Evolutionary conservation across 148 eudicot species (phyloP).

Genomic region (Chenopodium formosanum): DNA sequence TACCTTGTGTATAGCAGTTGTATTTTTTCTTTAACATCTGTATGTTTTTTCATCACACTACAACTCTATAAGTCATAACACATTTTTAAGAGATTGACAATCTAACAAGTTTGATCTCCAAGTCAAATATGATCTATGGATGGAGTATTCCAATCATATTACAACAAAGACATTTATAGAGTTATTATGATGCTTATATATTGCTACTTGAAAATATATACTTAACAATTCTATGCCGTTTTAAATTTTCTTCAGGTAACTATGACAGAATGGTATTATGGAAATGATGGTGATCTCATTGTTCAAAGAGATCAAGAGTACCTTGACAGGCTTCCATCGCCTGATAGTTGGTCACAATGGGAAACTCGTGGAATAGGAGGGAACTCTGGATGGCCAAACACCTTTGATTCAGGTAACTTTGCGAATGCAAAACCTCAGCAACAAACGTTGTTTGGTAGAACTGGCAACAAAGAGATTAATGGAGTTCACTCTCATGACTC

Average conservation of each 20-base stretch:
- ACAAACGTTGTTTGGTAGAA: slow-evolving; percentile 29
- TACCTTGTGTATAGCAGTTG: not conserved
- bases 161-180: not conserved
- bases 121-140: not conserved
- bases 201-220: not conserved
- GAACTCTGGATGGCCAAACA: slow-evolving; percentile 36
- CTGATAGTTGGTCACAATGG: slow-evolving; percentile 60
- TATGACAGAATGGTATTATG: slow-evolving; percentile 68
- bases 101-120: not conserved
- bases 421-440: slow-evolving; percentile 27
- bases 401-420: slow-evolving; percentile 28
- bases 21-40: not conserved
- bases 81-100: not conserved
- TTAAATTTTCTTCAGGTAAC: slow-evolving; percentile 19
- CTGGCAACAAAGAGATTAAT: slow-evolving; percentile 27
- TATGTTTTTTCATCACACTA: not conserved
- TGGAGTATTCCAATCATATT: too few species aligned
- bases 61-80: not conserved
- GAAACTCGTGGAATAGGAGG: slow-evolving; percentile 39
- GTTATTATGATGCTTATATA: not conserved
- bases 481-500: slow-evolving; percentile 33
- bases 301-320: slow-evolving; percentile 52
- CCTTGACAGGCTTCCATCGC: slow-evolving; percentile 53
- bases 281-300: slow-evolving; percentile 48
- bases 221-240: not conserved